These are phyloP conservation scores for Colletotrichum sp. DNA, from an alignment of 2,329 filamentous ascomycete genomes.

Conservation along the genomic window DNA sequence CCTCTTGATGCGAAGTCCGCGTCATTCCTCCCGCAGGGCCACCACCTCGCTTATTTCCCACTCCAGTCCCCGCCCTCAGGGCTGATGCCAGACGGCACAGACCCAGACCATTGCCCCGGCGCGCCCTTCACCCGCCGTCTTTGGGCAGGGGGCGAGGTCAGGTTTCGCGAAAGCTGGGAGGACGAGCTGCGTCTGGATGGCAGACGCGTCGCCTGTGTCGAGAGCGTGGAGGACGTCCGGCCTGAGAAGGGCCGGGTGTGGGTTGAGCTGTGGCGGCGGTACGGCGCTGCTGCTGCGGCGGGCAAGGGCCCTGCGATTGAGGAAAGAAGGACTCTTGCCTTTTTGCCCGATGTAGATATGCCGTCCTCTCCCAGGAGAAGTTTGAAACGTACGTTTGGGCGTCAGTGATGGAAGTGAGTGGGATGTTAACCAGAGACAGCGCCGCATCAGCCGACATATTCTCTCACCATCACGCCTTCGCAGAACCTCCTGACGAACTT, in stretches of 20 bases:
- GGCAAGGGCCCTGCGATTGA: conserved; percentile 36
- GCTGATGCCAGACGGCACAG: conserved; percentile 84
- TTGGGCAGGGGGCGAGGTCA: conserved; percentile 84
- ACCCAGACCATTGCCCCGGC: conserved; percentile 78
- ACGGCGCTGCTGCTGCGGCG: conserved; percentile 32
- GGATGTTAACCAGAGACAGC: conserved; percentile 28
- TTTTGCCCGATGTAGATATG: conserved; percentile 43
- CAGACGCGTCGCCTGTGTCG: conserved; percentile 46
- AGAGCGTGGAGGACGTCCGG: conserved; percentile 45
- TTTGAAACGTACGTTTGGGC: conserved; percentile 31
- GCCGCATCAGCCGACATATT: conserved; percentile 29
- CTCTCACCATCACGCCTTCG: conserved; percentile 67
- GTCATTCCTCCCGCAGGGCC: conserved; percentile 62
- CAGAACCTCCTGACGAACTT: conserved; percentile 83
- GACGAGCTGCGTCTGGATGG: conserved; percentile 42
- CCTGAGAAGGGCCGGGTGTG: conserved; percentile 45
- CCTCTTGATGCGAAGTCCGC: not conserved
- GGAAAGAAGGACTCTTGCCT: conserved; percentile 58
- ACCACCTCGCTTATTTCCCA: conserved; percentile 91
- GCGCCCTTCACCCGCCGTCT: conserved; percentile 75
- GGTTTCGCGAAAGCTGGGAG: conserved; percentile 47
- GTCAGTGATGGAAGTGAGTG: not conserved
- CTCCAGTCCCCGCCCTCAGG: conserved; percentile 64
- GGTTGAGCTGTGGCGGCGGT: conserved; percentile 56
- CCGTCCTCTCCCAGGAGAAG: conserved; percentile 20